A percentile compares a stretch with the other conserved stretches of the same genome.
phyloP scores from a whole-genome alignment of 306 rosid genomes.

The Biancaea sappan region DNA sequence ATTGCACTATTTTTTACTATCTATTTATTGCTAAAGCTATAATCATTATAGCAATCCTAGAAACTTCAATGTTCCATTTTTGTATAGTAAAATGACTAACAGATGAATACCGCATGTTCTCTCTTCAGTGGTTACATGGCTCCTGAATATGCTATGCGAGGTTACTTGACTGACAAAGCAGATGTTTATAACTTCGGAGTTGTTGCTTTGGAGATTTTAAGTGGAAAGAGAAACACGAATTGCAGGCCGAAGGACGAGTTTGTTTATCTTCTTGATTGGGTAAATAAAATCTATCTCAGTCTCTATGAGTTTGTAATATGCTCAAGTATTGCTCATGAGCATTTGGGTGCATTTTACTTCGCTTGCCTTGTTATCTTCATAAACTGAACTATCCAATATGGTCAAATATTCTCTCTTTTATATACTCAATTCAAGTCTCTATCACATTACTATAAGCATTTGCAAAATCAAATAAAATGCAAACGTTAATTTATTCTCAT shows the following conservation, averaged over 20 bases:
- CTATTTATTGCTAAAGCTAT: too few species aligned
- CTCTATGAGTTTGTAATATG: not conserved
- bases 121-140: conserved; percentile 85
- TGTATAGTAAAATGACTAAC: conserved; percentile 25
- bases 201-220: conserved; percentile 72
- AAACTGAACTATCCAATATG: too few species aligned
- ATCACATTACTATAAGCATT: not conserved
- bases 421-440: not conserved
- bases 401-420: not conserved
- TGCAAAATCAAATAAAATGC: not conserved
- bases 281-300: conserved; percentile 33
- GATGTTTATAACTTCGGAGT: conserved; percentile 83
- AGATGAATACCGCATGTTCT: conserved; percentile 1
- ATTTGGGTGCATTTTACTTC: not conserved
- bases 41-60: not conserved
- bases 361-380: not conserved
- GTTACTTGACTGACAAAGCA: conserved; percentile 80
- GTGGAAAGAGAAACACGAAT: conserved; percentile 78
- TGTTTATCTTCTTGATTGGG: conserved; percentile 91
- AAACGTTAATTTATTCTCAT: not conserved
- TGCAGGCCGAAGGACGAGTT: conserved; percentile 74
- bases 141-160: conserved; percentile 85
- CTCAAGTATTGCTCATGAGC: not conserved
- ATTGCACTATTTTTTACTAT: too few species aligned
- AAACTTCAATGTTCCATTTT: not conserved